Conservation (phyloP, 148 eudicot species). For the Bassia scoparia region DNA sequence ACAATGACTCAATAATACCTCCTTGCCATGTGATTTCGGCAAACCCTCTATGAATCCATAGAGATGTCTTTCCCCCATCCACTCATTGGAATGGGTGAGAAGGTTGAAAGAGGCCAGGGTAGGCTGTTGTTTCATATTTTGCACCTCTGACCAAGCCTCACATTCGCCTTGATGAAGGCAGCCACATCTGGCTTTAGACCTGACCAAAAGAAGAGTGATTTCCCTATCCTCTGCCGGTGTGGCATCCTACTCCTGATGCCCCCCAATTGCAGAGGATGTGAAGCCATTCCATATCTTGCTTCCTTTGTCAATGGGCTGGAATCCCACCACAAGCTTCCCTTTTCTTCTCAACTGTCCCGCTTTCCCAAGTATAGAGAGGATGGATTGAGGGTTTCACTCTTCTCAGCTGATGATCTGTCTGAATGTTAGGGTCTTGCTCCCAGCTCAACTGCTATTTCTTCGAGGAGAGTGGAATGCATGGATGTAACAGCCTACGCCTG, state of each 20-base stretch:
- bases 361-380: too few species aligned
- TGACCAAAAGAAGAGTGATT: not conserved
- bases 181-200: not conserved
- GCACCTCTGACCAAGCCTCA: not conserved
- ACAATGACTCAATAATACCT: not conserved
- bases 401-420: too few species aligned
- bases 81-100: conserved; percentile 1
- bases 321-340: too few species aligned
- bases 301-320: too few species aligned
- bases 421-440: too few species aligned
- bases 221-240: not conserved
- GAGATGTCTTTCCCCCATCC: not conserved
- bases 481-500: too few species aligned
- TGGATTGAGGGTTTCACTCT: too few species aligned
- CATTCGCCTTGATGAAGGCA: not conserved
- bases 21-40: not conserved
- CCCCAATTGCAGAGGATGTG: not conserved
- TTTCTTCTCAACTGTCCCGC: too few species aligned
- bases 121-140: conserved; percentile 11
- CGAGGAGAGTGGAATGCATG: too few species aligned
- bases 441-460: too few species aligned
- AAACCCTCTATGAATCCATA: conserved; percentile 15
- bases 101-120: conserved; percentile 1
- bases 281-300: not conserved
- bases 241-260: not conserved